Conservation (phyloP, 108 stramenopile genomes). For the Epithemia pelagica region DNA sequence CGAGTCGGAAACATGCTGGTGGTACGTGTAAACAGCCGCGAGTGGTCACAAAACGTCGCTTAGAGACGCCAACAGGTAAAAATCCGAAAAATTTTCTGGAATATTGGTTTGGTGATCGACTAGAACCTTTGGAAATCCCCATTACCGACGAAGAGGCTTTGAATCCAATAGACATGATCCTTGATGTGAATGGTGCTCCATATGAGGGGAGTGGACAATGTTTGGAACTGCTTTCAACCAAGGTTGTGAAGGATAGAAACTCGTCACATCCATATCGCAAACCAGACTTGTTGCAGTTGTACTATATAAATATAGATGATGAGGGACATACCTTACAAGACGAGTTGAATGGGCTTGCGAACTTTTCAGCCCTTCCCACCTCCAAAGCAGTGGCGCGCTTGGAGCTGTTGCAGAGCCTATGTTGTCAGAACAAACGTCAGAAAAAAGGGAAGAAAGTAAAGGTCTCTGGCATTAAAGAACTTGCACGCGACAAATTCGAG, state of each 20-base stretch:
- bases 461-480: background rate
- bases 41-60: too few species aligned
- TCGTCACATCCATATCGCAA: background rate
- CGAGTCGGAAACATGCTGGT: too few species aligned
- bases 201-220: background rate
- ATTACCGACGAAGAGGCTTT: too few species aligned
- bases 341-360: constrained; percentile 7
- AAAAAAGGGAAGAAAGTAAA: too few species aligned
- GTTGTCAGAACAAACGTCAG: background rate
- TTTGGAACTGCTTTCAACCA: background rate
- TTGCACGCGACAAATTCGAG: background rate
- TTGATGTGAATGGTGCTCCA: background rate
- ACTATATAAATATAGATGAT: background rate
- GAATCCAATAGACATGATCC: too few species aligned
- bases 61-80: too few species aligned
- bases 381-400: constrained; percentile 22
- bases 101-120: too few species aligned
- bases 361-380: constrained; percentile 18
- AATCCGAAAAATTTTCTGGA: too few species aligned
- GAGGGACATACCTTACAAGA: background rate
- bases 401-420: constrained; percentile 25
- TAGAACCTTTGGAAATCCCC: too few species aligned
- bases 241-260: background rate
- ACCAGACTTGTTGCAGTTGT: background rate
- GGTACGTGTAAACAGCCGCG: too few species aligned